Percentiles rank a stretch among this genome's conserved stretches.
Evolutionary conservation across 371 early-diverging fungal genomes (phyloP).

Genomic region (Choanephora cucurbitarum): DNA sequence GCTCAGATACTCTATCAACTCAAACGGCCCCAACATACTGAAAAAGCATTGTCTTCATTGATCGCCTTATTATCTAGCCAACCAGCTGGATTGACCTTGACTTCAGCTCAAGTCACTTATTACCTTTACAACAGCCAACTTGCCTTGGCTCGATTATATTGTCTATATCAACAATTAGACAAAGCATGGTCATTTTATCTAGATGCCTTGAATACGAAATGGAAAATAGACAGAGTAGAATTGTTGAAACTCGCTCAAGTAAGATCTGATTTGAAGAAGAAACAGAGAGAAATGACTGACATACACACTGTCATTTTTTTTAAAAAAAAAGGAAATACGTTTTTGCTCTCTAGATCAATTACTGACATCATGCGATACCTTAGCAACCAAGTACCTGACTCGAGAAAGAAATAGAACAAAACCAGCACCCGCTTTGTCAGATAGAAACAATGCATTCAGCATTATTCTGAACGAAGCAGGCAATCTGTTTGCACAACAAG

Average conservation of each 20-base stretch:
- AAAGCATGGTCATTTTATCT: slow-evolving; percentile 14
- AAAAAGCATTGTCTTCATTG: slow-evolving; percentile 17
- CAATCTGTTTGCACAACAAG: slow-evolving; percentile 26
- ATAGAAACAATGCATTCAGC: slow-evolving; percentile 21
- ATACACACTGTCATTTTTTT: background rate
- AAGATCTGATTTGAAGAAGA: background rate
- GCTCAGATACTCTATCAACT: slow-evolving; percentile 28
- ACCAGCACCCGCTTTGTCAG: slow-evolving; percentile 17
- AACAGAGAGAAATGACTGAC: background rate
- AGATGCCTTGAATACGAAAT: slow-evolving; percentile 23
- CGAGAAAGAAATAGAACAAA: slow-evolving; percentile 26
- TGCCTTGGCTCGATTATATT: slow-evolving; percentile 33
- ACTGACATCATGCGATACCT: slow-evolving; percentile 7
- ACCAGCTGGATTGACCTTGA: background rate
- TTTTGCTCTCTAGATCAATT: slow-evolving; percentile 1
- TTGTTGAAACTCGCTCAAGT: slow-evolving; percentile 27
- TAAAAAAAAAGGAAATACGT: background rate
- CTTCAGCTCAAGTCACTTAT: slow-evolving; percentile 19
- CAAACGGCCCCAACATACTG: slow-evolving; percentile 27
- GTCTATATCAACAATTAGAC: slow-evolving; percentile 26
- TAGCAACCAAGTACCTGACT: slow-evolving; percentile 19
- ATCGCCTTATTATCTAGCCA: slow-evolving; percentile 5
- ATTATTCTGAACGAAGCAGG: slow-evolving; percentile 25
- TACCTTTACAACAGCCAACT: slow-evolving; percentile 22
- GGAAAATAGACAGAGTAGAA: slow-evolving; percentile 17